A percentile compares a stretch with the other conserved stretches of the same genome.
These are phyloP conservation scores for Microstroma glucosiphilum DNA, from an alignment of 1,284 basidiomycete species.

Conservation along the genomic window DNA sequence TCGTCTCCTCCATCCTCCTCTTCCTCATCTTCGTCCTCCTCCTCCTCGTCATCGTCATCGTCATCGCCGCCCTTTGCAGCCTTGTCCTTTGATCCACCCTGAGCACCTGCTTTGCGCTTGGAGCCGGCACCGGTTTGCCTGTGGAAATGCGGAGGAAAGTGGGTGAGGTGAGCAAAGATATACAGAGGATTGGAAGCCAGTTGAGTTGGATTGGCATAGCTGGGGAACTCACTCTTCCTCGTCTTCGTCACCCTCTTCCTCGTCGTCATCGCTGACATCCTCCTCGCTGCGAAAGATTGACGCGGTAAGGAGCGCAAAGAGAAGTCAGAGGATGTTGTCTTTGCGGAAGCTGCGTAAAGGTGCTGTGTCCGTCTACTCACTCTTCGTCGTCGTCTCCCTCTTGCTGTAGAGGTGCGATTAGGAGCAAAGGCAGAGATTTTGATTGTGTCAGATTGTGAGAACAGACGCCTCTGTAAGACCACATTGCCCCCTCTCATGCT, in stretches of 20 bases:
- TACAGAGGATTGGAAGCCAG: background rate
- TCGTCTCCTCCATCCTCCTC: background rate
- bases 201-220: background rate
- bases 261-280: background rate
- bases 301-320: background rate
- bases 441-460: background rate
- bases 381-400: slow-evolving; percentile 1
- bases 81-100: background rate
- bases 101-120: background rate
- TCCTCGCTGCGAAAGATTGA: background rate
- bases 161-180: background rate
- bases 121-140: background rate
- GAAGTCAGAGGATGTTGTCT: background rate
- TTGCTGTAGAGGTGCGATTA: background rate
- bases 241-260: slow-evolving; percentile 1
- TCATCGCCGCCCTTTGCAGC: background rate
- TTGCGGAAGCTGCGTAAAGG: background rate
- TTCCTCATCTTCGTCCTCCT: background rate
- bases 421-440: background rate
- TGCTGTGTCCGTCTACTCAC: background rate
- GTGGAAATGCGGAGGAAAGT: background rate
- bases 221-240: background rate
- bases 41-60: background rate
- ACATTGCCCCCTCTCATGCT: background rate
- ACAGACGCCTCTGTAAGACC: background rate